Base-by-base conservation (phyloP, 805 yeast species). In the Wickerhamiella kazuoi region DNA sequence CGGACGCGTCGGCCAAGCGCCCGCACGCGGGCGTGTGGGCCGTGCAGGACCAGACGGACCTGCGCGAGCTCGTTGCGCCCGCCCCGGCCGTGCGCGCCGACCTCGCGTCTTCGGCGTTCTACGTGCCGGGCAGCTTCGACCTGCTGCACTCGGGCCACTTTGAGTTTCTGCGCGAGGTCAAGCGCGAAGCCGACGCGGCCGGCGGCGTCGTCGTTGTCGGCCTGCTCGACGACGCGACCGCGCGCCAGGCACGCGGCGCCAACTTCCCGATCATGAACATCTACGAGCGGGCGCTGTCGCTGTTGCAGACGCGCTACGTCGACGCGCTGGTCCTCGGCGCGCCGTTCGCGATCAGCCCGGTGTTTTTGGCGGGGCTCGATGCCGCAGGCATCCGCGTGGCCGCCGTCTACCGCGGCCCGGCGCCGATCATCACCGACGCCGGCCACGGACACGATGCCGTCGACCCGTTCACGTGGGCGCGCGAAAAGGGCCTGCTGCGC, bases 141-240 rank as follows among this genome's bases (percentile, higher is more conserved):
- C 65, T 90, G 40, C 86, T 90, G 61, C 84, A 83, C 56, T 84
- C 94, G 17, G 96, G 94, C 17, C 96, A 90, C 55, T 81, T 87
- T 41, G 78, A 75, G 47, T 77, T 77, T 8, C 63, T 87, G 44
- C 62, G 68, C 41, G 54, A 62, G 14, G 67, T 78, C 18, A 53
- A 64, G 24, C 56, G 57, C 28, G 47, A 51, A 18, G 69, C 72
- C 0, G 44, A 50, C 3, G 52, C 51, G 14, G 55, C 50, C 2
- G 55, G 58, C 8, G 68, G 71, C 3, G 56, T 60, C 2, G 72
- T 82, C 1, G 57, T 80, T 1, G 81, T 77, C 8, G 94, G 93
- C 2, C 53, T 82, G 18, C 72, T 68, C 48, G 72, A 68, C 52
- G 90, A 76, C 54, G 53, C 44, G 34, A 69, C 66, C 37, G 74